Base-by-base conservation (phyloP, 257 asterid species). In the Jacaranda mimosifolia region DNA sequence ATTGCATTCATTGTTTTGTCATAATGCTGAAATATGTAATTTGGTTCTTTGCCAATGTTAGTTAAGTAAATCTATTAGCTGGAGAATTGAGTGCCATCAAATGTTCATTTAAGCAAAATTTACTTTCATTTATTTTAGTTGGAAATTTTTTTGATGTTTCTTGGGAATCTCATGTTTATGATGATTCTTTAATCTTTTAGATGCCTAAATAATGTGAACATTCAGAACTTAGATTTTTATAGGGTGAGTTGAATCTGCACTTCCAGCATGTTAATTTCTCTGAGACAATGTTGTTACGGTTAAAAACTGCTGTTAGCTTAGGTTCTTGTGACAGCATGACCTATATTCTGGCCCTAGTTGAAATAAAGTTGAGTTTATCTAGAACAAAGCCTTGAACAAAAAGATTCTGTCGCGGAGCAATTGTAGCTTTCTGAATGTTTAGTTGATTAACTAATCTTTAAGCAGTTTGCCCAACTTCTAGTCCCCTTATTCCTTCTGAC, bases 401-500 rank as follows among this genome's bases (percentile, higher is more conserved):
- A 21, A 8, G 32, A 26, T 26, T 26, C 68, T 74, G 13, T 63
- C 9, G 55, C 32, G 7, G 35, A 36, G 35, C n/a, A 26, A 14
- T 63, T 62, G 52, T 55, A 43, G 10, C 72, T 13, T 46, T 42
- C 53, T 74, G 56, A 62, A 8, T 52, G 19, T 18, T 43, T 0
- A 46, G 72, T 74, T 45, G 68, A 35, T 70, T 13, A 19, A 26
- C 75, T 59, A 21, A 65, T 68, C 35, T 36, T 14, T n/a, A 36
- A 12, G 39, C 12, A 78, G 49, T 58, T 13, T 42, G 18, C 39
- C 67, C 49, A 19, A 48, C 67, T 66, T 78, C 68, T 63, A 10
- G 35, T 59, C 77, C 77, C 63, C 19, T 62, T 15, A 46, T 69
- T 42, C 74, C 39, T 79, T 69, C 68, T 56, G 45, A 43, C 49